These are phyloP conservation scores for Elaeis oleifera DNA, from an alignment of 202 grass and related monocot species.

Conservation along the genomic window DNA sequence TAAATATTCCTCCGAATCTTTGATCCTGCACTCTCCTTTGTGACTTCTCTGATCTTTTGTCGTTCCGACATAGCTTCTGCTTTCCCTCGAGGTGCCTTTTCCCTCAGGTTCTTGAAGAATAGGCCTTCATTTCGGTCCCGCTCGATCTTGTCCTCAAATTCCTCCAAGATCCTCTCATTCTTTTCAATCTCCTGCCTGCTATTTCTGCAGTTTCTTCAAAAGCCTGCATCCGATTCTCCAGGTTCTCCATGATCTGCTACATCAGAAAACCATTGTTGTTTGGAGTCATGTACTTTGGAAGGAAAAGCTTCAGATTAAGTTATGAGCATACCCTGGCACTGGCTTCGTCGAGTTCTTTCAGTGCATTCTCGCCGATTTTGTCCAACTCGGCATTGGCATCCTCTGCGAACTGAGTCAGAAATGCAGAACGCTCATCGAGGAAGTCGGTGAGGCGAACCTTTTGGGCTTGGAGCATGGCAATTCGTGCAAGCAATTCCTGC, in stretches of 20 bases:
- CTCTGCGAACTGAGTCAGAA: slow-evolving; percentile 76
- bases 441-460: slow-evolving; percentile 76
- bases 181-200: slow-evolving; percentile 73
- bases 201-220: slow-evolving; percentile 64
- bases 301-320: not conserved
- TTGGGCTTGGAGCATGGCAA: slow-evolving; percentile 71
- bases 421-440: slow-evolving; percentile 61
- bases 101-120: slow-evolving; percentile 66
- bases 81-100: slow-evolving; percentile 20
- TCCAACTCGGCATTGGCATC: slow-evolving; percentile 68
- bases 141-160: slow-evolving; percentile 77
- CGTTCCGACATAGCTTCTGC: slow-evolving; percentile 52
- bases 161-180: slow-evolving; percentile 72
- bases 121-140: slow-evolving; percentile 68
- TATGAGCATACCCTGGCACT: slow-evolving; percentile 47
- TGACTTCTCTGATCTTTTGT: slow-evolving; percentile 47
- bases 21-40: slow-evolving; percentile 43
- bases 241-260: slow-evolving; percentile 66
- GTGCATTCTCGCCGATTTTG: slow-evolving; percentile 66
- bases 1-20: slow-evolving; percentile 69
- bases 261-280: slow-evolving; percentile 12
- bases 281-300: not conserved
- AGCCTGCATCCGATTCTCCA: slow-evolving; percentile 65
- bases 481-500: slow-evolving; percentile 62
- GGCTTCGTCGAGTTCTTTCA: slow-evolving; percentile 66